A percentile compares a stretch with the other conserved stretches of the same genome.
Evolutionary conservation across 2,329 filamentous ascomycete species (phyloP).

Genomic region (Ceratocystis eucalypticola): DNA sequence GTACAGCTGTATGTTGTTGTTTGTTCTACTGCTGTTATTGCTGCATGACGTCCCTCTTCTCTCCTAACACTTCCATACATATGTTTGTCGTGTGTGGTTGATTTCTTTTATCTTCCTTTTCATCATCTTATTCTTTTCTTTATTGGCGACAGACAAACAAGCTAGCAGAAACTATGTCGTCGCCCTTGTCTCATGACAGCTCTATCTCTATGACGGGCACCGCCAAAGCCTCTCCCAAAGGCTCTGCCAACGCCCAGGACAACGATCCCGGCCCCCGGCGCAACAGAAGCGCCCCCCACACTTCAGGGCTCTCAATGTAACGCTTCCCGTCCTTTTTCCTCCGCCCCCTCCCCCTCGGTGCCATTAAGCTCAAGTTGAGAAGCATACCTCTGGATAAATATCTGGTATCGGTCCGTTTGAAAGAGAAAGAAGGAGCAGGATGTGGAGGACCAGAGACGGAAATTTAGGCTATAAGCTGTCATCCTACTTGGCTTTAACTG

Average conservation of each 20-base stretch:
- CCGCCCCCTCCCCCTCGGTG: neutral
- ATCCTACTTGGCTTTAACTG: neutral
- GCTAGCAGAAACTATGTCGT: neutral
- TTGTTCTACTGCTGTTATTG: neutral
- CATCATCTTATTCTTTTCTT: neutral
- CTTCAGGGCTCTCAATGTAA: constrained; percentile 15
- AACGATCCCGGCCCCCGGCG: neutral
- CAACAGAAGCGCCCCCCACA: constrained; percentile 9
- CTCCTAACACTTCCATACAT: neutral
- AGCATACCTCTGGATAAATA: neutral
- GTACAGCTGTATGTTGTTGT: neutral
- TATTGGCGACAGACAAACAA: neutral
- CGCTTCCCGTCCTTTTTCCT: neutral
- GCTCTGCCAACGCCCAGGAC: neutral
- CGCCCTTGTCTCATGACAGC: neutral
- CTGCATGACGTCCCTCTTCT: too few relatives aligned
- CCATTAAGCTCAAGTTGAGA: neutral
- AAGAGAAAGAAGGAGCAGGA: neutral
- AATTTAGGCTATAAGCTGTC: neutral
- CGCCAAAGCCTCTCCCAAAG: neutral
- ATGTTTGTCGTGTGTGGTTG: neutral
- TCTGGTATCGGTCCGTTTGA: constrained; percentile 10
- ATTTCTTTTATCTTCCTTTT: neutral
- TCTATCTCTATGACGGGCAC: neutral
- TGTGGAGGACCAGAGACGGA: neutral